Evolutionary conservation across 129 eudicot genomes (phyloP).

Genomic region (Pulicaria dysenterica): DNA sequence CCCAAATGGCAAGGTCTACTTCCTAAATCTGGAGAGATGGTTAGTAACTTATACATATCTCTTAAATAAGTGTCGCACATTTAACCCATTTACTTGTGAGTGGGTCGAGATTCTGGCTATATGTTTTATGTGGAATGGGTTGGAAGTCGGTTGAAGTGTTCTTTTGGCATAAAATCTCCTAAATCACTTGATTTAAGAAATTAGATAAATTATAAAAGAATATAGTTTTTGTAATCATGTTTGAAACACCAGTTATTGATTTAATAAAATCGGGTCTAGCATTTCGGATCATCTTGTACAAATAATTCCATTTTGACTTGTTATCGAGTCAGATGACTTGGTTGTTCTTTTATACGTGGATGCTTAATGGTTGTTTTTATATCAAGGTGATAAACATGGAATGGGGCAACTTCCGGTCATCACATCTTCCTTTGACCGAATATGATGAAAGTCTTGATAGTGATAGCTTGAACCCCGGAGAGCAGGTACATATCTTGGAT

Average conservation of each 20-base stretch:
- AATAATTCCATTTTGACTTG: neutral
- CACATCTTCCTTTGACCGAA: constrained; percentile 88
- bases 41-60: constrained; percentile 23
- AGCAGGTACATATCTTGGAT: constrained; percentile 54
- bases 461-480: constrained; percentile 92
- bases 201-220: neutral
- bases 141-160: neutral
- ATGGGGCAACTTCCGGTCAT: constrained; percentile 86
- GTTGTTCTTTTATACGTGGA: neutral
- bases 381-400: constrained; percentile 89
- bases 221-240: neutral
- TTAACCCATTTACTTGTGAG: neutral
- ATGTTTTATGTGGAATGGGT: neutral
- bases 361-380: neutral
- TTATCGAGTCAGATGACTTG: neutral
- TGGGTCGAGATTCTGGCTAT: no score
- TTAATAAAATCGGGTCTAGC: neutral
- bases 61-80: no score
- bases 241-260: neutral
- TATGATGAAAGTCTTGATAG: constrained; percentile 67
- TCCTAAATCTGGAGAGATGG: constrained; percentile 87
- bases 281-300: neutral
- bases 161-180: neutral
- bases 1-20: constrained; percentile 82
- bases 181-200: neutral